These are phyloP conservation scores for Tricharina praecox DNA, from an alignment of 495 filamentous ascomycete genomes.

Conservation along the genomic window DNA sequence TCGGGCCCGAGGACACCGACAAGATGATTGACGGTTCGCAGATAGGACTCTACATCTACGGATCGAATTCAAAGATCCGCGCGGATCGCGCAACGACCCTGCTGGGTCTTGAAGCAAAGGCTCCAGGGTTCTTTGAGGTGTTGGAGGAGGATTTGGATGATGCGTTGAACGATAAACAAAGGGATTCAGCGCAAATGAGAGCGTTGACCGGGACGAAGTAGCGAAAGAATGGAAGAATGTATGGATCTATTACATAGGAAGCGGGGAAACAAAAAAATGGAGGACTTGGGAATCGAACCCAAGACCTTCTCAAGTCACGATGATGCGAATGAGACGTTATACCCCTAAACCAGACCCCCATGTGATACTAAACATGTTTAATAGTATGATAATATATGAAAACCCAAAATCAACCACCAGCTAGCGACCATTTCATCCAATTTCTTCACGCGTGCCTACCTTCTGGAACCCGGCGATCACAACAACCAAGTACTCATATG, in stretches of 20 bases:
- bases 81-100: constrained; percentile 20
- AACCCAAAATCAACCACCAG: too few species aligned
- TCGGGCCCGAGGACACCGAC: background rate
- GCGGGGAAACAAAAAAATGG: background rate
- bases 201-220: too few species aligned
- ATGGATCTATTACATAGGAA: too few species aligned
- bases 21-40: background rate
- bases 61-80: constrained; percentile 13
- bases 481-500: too few species aligned
- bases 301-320: background rate
- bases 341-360: background rate
- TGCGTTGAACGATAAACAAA: constrained; percentile 9
- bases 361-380: too few species aligned
- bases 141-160: constrained; percentile 12
- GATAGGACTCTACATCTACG: constrained; percentile 7
- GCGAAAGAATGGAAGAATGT: too few species aligned
- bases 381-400: too few species aligned
- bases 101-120: constrained; percentile 16
- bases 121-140: constrained; percentile 10
- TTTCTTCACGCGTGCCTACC: too few species aligned
- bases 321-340: background rate
- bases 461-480: too few species aligned
- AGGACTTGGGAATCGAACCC: background rate
- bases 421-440: too few species aligned
- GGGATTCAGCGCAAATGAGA: too few species aligned